A percentile compares a stretch with the other conserved stretches of the same genome.
These are phyloP conservation scores for Aspergillus piperis DNA, from an alignment of 2,329 filamentous ascomycete genomes.

Conservation along the genomic window DNA sequence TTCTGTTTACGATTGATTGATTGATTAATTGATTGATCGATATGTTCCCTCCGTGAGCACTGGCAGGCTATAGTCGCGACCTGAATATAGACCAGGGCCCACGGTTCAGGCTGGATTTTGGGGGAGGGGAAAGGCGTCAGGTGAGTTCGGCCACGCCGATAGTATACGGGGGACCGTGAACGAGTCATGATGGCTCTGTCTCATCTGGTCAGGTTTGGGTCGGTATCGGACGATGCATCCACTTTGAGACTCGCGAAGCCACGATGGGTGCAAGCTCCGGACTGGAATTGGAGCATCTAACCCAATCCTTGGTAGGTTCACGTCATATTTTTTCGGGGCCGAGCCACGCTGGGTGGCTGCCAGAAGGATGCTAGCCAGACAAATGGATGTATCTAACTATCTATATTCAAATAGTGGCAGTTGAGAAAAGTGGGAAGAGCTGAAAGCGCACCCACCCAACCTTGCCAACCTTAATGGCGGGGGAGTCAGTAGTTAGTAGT, in stretches of 20 bases:
- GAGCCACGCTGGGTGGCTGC: not conserved
- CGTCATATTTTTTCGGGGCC: not conserved
- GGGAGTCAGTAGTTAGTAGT: too few relatives aligned
- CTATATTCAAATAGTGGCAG: too few relatives aligned
- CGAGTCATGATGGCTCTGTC: not conserved
- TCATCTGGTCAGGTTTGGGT: not conserved
- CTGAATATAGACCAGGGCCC: not conserved
- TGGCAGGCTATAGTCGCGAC: not conserved
- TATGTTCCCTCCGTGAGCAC: not conserved
- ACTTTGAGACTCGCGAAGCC: not conserved
- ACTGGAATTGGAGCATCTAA: too few relatives aligned
- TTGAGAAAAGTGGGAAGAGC: not conserved
- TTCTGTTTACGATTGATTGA: not conserved
- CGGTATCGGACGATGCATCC: conserved; percentile 1
- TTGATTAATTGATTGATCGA: not conserved
- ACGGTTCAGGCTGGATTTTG: not conserved
- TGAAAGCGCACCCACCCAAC: not conserved
- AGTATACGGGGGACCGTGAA: not conserved
- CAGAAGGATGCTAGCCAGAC: too few relatives aligned
- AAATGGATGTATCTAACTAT: too few relatives aligned
- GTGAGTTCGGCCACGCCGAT: conserved; percentile 2
- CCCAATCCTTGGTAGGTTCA: not conserved
- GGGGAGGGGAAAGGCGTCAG: not conserved
- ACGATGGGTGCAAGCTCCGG: not conserved
- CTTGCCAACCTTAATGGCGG: not conserved